Evolutionary conservation across 148 eudicot genomes (phyloP).

Genomic region (Cornus florida): DNA sequence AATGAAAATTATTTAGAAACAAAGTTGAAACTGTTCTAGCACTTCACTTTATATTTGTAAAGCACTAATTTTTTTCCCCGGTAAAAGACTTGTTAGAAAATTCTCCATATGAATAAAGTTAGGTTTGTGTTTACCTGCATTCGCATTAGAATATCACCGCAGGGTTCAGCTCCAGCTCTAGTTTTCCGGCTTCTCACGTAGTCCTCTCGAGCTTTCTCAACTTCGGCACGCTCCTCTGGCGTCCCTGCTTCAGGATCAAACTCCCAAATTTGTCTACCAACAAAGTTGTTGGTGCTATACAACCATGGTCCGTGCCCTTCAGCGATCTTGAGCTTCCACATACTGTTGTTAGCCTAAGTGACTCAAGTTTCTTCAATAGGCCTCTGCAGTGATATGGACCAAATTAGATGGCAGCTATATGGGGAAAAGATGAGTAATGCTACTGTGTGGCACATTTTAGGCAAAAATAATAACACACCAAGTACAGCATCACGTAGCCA

Average conservation of each 20-base stretch:
- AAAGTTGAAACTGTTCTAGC: too few relatives aligned
- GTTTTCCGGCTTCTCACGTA: background rate
- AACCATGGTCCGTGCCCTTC: slow-evolving; percentile 20
- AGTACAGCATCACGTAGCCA: too few relatives aligned
- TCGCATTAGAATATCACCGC: slow-evolving; percentile 11
- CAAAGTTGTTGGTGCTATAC: slow-evolving; percentile 17
- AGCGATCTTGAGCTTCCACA: slow-evolving; percentile 23
- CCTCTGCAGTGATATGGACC: background rate
- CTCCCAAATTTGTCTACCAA: slow-evolving; percentile 15
- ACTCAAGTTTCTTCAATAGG: background rate
- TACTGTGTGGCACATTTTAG: too few relatives aligned
- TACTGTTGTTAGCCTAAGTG: background rate
- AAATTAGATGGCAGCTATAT: background rate
- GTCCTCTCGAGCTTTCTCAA: slow-evolving; percentile 6
- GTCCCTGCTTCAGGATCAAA: slow-evolving; percentile 15
- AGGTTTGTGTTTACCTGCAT: slow-evolving; percentile 9
- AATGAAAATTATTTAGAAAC: too few relatives aligned
- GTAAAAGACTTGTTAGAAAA: too few relatives aligned
- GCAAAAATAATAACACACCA: too few relatives aligned
- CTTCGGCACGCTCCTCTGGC: slow-evolving; percentile 1
- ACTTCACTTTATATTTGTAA: too few relatives aligned
- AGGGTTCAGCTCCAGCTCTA: background rate
- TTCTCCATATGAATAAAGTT: too few relatives aligned
- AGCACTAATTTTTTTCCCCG: too few relatives aligned
- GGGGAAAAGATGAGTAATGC: too few relatives aligned